Base-by-base conservation (phyloP, 768 basidiomycete genomes). In the Strobilomyces confusus region DNA sequence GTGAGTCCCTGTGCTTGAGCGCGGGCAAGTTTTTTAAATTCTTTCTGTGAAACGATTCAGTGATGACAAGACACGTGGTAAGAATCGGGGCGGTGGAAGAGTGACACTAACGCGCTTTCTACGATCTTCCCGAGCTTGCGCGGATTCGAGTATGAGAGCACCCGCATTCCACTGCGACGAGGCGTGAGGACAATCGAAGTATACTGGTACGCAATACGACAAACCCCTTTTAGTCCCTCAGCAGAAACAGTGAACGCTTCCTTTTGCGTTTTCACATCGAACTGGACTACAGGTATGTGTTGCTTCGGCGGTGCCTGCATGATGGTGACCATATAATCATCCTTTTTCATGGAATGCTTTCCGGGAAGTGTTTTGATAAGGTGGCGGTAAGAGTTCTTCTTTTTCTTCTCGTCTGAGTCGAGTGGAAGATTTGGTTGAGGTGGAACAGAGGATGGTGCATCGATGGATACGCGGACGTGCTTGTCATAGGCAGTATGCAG, bases 341-440 rank as follows among this genome's bases (percentile, higher is more conserved):
- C 88, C 67, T 86, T 91, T 74, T 87, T 89, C 76, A 80, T 76
- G 26, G 87, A 86, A 58, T 90, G 88, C 67, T 89, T 90, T 54
- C 88, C 88, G 57, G 87, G 87, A 43, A 86, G 74, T 52, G 79
- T 82, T 73, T 84, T 87, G 62, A 90, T 86, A 50, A 89, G 78
- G 61, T 89, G 83, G 60, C 81, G 86, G 63, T 89, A 90, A 52
- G 73, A 82, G 60, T 87, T 87, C 76, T 85, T 86, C 75, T 79
- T 83, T 79, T 84, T 89, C 78, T 75, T 76, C 54, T 86, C 82
- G 17, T 75, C 78, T 17, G 70, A 71, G n/a, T 75, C 73, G 44
- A 72, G 79, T 51, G 73, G 56, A 69, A 67, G 51, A 69, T 66
- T 59, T 65, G 68, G 58, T 44, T 61, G 65, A 54, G 66, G 63